Base-by-base conservation (phyloP, 2,329 filamentous ascomycete genomes). In the Botrytis paeoniae region DNA sequence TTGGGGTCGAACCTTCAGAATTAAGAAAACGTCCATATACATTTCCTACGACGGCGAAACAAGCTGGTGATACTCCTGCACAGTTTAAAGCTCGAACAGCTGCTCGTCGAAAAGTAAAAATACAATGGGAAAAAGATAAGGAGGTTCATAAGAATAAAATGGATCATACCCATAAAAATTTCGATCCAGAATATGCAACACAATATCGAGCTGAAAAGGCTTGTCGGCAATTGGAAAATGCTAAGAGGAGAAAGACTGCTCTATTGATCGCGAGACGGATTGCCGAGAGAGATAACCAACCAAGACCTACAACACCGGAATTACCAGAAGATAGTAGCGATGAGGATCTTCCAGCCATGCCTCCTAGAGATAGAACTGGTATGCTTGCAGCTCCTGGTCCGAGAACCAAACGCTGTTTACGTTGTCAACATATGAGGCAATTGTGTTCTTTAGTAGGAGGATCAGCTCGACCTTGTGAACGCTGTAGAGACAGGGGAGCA, bases 181-280 rank as follows among this genome's bases (percentile, higher is more conserved):
- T 68, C 6, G 64, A 68, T 54, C 35, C 48, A 9, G 64, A 57
- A 29, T 68, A 68, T 29, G 64, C 64, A 1, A 35, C 25, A 3
- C 22, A 41, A 29, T 68, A 68, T 39, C 64, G 64, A 57, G 64
- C 64, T 25, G 64, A 68, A 10, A 68, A 68, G 29, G 64, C 64
- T 1, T n/a, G 35, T 20, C 25, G 64, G 0, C 64, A 68, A 41
- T 68, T 39, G 0, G 9, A 41, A 22, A 68, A 68, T 41, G 35
- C 45, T 6, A 68, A 41, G 25, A 39, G 48, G 9, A 57, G 64
- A 22, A 68, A 57, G 48, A 68, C 64, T 2, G 62, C 61, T 12
- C 16, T 72, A 25, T 41, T 41, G 12, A 54, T 39, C 12, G 61
- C 61, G 16, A 48, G 70, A 60, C 39, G 37, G 0, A 37, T 72